Percentiles rank a stretch among this genome's conserved stretches.
Evolutionary conservation across 2,329 filamentous ascomycete genomes (phyloP).

Genomic region (Ceratocystis colombiana): DNA sequence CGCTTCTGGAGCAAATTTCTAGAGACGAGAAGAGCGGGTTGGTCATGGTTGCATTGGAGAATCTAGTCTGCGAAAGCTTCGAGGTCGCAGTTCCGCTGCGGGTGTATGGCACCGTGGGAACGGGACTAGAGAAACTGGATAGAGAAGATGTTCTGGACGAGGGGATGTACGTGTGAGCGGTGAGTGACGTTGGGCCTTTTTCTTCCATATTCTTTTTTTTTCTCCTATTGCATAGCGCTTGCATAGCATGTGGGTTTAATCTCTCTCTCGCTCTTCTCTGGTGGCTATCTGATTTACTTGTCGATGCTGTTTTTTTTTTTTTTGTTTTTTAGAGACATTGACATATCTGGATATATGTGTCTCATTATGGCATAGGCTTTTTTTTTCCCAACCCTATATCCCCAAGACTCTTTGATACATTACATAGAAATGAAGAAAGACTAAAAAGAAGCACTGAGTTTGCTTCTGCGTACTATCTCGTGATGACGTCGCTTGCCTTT

Average conservation of each 20-base stretch:
- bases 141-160: conserved; percentile 45
- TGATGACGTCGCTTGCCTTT: background rate
- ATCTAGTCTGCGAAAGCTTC: conserved; percentile 75
- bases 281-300: conserved; percentile 6
- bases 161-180: conserved; percentile 34
- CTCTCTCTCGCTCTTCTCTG: background rate
- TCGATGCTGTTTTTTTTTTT: too few relatives aligned
- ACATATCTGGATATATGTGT: conserved; percentile 6
- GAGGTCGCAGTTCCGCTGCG: conserved; percentile 76
- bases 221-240: conserved; percentile 15
- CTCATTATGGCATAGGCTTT: background rate
- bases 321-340: background rate
- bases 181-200: background rate
- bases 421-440: background rate
- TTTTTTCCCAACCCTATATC: background rate
- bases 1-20: conserved; percentile 67
- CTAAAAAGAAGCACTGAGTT: background rate
- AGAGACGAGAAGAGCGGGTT: conserved; percentile 66
- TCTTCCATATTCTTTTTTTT: conserved; percentile 24
- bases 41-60: conserved; percentile 67
- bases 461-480: background rate
- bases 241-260: conserved; percentile 2
- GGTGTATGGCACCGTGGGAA: conserved; percentile 60
- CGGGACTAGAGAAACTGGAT: conserved; percentile 47
- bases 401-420: background rate